Evolutionary conservation across 495 filamentous ascomycete genomes (phyloP), one percentile per base, ranked within the genome.

Genomic region (Penicillium alfredii): DNA sequence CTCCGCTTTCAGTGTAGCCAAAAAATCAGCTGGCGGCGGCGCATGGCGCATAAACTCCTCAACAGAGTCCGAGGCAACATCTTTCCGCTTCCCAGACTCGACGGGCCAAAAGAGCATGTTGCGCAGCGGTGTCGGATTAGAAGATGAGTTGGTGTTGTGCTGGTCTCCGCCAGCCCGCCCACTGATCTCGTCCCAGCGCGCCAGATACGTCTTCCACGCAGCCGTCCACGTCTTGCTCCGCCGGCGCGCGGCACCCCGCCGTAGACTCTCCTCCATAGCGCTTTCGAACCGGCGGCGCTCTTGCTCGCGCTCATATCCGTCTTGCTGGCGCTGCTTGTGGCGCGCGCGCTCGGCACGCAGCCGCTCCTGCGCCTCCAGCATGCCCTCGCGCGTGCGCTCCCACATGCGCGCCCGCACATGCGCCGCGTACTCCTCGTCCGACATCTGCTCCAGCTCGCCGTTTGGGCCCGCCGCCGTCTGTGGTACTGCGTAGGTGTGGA

Each of bases 401-500:
- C 86, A 98, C 90, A 98, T 96, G 63, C 77, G 78, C 16, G 72
- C 66, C 14, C 90, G 77, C 24, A 98, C 92, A 58, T 86, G 86
- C 5, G 72, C 61, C 1, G 84, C 80, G 51, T 97, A 98, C 52
- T 95, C 86, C 10, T 94, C 88, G 40, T 97, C 92, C 6, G 66
- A 73, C 90, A 96, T 95, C 33, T 65, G 72, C 58, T 96, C 88
- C 11, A 95, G 72, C 42, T 85, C 69, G 11, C 76, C 84, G 6
- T 66, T 40, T 4, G 56, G 60, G 0, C 63, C 63, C 28, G 53
- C 60, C 3, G 58, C 51, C 1, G 55, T 40, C 2, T 56, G 49
- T 1, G 69, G 66, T 0, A 58, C 44, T 1, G 74, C 53, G 44
- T 83, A 88, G 3, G 56, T 72, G 48, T 86, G 82, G 34, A 97